Evolutionary conservation across 495 filamentous ascomycete genomes (phyloP).

Genomic region (Schizothecium vesticola): DNA sequence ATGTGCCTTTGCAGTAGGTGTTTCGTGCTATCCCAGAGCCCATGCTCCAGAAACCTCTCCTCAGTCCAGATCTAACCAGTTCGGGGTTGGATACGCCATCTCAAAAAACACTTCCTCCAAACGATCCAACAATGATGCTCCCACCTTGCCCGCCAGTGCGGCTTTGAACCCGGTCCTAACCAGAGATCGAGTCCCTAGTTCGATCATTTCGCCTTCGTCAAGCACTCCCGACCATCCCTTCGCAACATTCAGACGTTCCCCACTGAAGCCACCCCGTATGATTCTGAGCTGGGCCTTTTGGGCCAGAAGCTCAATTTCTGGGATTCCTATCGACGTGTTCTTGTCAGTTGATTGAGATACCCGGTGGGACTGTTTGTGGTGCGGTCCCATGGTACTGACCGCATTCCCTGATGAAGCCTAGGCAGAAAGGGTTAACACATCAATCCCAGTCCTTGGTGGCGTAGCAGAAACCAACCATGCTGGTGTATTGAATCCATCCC

Average conservation of each 20-base stretch:
- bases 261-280: not conserved
- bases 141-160: not conserved
- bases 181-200: constrained; percentile 3
- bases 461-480: not conserved
- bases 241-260: not conserved
- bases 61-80: not conserved
- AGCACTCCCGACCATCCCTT: not conserved
- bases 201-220: constrained; percentile 1
- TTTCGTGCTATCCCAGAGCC: no score
- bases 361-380: not conserved
- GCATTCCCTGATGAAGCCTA: constrained; percentile 14
- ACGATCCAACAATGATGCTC: not conserved
- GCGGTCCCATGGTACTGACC: not conserved
- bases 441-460: not conserved
- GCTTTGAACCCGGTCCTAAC: not conserved
- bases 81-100: constrained; percentile 21
- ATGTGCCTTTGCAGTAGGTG: no score
- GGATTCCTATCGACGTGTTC: constrained; percentile 1
- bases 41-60: not conserved
- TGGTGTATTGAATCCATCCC: not conserved
- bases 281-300: not conserved
- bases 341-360: not conserved
- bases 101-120: constrained; percentile 24
- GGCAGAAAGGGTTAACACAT: not conserved
- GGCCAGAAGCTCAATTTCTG: constrained; percentile 2